Evolutionary conservation across 2,329 filamentous ascomycete genomes (phyloP).

Genomic region (Fusarium sp.): DNA sequence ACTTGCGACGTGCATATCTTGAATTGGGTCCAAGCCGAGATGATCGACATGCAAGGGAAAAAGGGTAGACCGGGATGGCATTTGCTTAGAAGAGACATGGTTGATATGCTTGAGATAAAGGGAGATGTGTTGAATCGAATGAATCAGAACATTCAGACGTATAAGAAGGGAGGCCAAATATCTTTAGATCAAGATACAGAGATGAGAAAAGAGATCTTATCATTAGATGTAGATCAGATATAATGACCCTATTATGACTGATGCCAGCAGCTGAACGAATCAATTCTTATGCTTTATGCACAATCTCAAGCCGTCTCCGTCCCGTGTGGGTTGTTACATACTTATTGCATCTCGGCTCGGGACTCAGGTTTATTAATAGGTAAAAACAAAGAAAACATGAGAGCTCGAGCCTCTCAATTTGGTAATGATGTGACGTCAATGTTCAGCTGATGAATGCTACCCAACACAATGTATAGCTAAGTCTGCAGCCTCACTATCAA

Average conservation of each 20-base stretch:
- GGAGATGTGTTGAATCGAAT: background rate
- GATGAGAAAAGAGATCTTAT: background rate
- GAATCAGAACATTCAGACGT: background rate
- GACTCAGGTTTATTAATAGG: conserved; percentile 2
- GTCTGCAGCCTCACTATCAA: background rate
- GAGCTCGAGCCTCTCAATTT: background rate
- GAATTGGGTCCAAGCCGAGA: conserved; percentile 15
- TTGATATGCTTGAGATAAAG: conserved; percentile 16
- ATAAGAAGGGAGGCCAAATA: background rate
- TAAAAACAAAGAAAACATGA: conserved; percentile 13
- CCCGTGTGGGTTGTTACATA: background rate
- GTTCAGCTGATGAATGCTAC: background rate
- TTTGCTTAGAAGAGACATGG: conserved; percentile 6
- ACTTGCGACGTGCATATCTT: conserved; percentile 13
- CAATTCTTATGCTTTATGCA: conserved; percentile 14
- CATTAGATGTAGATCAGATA: background rate
- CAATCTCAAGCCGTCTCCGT: background rate
- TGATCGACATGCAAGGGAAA: conserved; percentile 40
- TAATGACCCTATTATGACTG: background rate
- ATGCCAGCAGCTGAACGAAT: background rate
- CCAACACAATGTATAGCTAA: background rate
- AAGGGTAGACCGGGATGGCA: conserved; percentile 11
- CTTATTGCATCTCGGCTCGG: background rate
- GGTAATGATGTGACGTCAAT: conserved; percentile 30
- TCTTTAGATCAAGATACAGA: background rate